Base-by-base conservation (phyloP, 73 alveolate species). In the Paramecium bursaria region DNA sequence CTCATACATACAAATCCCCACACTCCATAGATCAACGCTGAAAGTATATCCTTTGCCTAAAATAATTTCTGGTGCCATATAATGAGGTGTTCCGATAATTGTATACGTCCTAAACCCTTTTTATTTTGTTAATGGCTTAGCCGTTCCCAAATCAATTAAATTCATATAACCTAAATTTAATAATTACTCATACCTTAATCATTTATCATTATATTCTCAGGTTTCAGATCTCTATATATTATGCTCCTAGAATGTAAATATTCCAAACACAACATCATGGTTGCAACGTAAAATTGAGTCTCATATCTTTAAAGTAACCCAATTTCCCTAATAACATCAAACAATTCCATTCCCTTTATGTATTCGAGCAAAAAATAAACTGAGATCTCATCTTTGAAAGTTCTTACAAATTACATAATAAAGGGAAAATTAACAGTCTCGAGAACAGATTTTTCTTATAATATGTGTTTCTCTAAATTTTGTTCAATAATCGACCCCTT, bases 141-240 rank as follows among this genome's bases (percentile, higher is more conserved):
- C 93, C 4, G 94, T 92, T 6, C 97, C 97, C 48, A 92, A 67
- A 75, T 92, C 97, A 22, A 92, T 92, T 85, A 92, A 86, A 67
- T 92, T 80, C 75, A 90, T 82, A 49, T 74, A 92, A 46, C 97
- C 97, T 48, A 23, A 0, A 9, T 2, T 15, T 15, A n/a, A n/a
- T n/a, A n/a, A n/a, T n/a, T n/a, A n/a, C n/a, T n/a, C n/a, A 74
- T 85, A 1, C 88, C 94, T 46, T 75, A 42, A 46, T 79, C 75
- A 74, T 86, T 75, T 17, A 90, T 92, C 92, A 92, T 92, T 15
- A 92, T 86, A 75, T 92, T 92, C 52, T 92, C 97, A 27, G 97
- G 97, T 46, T 90, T 90, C 25, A 92, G 50, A 82, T 92, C 97
- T 73, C 97, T 75, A 73, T 86, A 90, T 54, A 92, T 50, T 39